These are phyloP conservation scores for Botrytis sinoallii DNA, from an alignment of 2,329 filamentous ascomycete genomes.

Conservation along the genomic window DNA sequence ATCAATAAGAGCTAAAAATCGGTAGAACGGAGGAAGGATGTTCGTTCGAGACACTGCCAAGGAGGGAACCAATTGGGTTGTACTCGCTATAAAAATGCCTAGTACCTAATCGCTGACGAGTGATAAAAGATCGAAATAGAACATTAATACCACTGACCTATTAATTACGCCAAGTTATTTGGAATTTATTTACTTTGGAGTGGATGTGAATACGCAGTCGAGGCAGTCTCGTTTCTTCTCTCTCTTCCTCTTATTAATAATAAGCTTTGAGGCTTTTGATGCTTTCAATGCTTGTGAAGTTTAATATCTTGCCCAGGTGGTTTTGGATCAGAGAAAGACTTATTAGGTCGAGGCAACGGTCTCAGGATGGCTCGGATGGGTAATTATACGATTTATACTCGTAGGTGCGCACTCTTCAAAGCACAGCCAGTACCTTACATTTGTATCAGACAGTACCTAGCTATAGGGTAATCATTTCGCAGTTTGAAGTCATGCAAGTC, in stretches of 20 bases:
- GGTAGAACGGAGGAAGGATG: constrained; percentile 13
- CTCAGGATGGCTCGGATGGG: neutral
- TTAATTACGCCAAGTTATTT: constrained; percentile 2
- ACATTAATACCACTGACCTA: neutral
- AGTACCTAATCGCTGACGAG: neutral
- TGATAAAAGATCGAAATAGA: neutral
- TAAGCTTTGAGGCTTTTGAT: constrained; percentile 1
- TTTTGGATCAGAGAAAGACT: neutral
- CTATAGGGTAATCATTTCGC: neutral
- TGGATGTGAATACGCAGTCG: neutral
- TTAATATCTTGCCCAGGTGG: neutral
- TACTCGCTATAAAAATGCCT: neutral
- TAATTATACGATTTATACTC: neutral
- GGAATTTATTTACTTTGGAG: neutral
- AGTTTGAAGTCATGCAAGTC: neutral
- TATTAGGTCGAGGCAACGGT: neutral
- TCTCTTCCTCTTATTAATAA: neutral
- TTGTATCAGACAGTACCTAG: neutral
- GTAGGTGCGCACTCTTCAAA: neutral
- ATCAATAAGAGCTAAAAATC: constrained; percentile 13
- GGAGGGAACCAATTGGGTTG: neutral
- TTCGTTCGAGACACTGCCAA: constrained; percentile 14
- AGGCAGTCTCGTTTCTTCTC: neutral
- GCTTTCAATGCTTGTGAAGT: neutral
- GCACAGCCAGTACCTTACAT: neutral